Evolutionary conservation across 2,329 filamentous ascomycete species (phyloP).

Genomic region (Rhynchosporium graminicola): DNA sequence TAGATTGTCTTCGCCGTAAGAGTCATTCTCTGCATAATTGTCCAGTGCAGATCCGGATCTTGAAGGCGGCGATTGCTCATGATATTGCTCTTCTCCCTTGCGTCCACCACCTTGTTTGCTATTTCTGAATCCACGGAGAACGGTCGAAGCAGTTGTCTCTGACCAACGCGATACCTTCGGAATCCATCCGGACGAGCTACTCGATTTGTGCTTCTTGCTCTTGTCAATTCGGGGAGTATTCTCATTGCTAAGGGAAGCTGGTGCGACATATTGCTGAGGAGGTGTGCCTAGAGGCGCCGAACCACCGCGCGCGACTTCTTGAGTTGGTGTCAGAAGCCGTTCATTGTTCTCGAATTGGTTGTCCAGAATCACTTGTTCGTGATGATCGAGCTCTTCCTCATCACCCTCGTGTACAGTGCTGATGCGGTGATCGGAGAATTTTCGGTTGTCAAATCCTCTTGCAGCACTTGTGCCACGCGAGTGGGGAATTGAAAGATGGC

Average conservation of each 20-base stretch:
- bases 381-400: constrained; percentile 54
- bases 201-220: constrained; percentile 86
- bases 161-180: constrained; percentile 98
- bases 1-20: constrained; percentile 62
- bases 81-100: constrained; percentile 59
- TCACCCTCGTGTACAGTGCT: constrained; percentile 86
- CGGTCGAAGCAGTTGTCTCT: constrained; percentile 88
- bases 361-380: constrained; percentile 51
- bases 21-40: constrained; percentile 61
- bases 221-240: constrained; percentile 74
- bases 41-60: constrained; percentile 75
- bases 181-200: constrained; percentile 74
- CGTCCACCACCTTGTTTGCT: constrained; percentile 59
- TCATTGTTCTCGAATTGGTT: constrained; percentile 61
- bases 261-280: constrained; percentile 49
- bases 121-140: constrained; percentile 74
- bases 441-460: constrained; percentile 44
- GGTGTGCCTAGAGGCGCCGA: constrained; percentile 60
- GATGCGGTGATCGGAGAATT: constrained; percentile 75
- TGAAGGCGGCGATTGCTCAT: constrained; percentile 52
- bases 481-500: constrained; percentile 66
- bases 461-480: constrained; percentile 48
- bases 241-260: constrained; percentile 64
- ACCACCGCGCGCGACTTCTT: constrained; percentile 53
- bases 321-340: constrained; percentile 60